Base-by-base conservation (phyloP, 73 alveolate species). In the Blepharisma stoltei region DNA sequence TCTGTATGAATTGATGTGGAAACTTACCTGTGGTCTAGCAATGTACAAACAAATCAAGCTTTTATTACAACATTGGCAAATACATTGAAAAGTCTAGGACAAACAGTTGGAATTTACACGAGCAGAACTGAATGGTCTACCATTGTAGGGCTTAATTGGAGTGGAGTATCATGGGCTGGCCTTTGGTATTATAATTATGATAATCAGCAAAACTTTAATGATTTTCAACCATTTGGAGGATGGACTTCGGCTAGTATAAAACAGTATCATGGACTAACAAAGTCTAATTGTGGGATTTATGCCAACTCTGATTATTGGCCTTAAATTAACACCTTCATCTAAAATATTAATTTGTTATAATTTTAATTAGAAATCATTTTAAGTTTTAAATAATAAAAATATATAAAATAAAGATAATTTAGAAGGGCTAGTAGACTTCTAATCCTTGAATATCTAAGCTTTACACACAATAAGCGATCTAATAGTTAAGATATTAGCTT, bases 151-250 rank as follows among this genome's bases (percentile, higher is more conserved):
- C 50, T 82, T 44, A 88, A 83, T 6, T 76, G 85, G 47, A 52
- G 82, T 23, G 86, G 94, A 37, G 70, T 83, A 7, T 69, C 85
- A 9, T 67, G 78, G 6, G 68, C 70, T 25, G 88, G 89, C 2
- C 85, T 91, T 44, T 91, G 97, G 97, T 91, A 91, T 77, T 95
- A 95, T 67, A 95, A 91, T 76, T 91, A 91, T 80, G 95, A 91
- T 76, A 54, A 80, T 82, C 9, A 47, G 32, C 89, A 80, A 11
- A 68, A 90, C 14, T 91, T 91, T 83, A 43, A 80, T 41, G 97
- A 91, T 71, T 91, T 71, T 77, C 6, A 77, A 14, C 14, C 86
- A 11, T 80, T 90, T 76, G 97, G 97, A 66, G 93, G 95, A 4
- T 90, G 95, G 95, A 20, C 82, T 38, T 53, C 71, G 44, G 95